Percentiles rank a stretch among this genome's conserved stretches.
Conservation (phyloP, 805 yeast species). For the Alloascoidea africana region DNA sequence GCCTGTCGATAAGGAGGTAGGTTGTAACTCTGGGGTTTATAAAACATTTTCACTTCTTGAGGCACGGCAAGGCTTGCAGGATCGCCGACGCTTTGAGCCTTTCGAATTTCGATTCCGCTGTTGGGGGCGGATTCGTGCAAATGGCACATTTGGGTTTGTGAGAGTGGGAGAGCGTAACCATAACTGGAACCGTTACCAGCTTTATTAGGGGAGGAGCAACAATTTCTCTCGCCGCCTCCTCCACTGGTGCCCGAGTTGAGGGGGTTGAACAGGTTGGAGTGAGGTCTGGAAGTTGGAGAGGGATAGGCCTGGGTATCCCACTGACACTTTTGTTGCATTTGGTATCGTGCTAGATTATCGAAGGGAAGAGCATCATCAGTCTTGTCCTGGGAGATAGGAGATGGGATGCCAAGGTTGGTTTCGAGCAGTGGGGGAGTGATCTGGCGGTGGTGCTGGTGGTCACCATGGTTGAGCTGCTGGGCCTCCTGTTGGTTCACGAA, state of each 20-base stretch:
- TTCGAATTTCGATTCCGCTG: neutral
- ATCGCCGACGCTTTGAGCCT: neutral
- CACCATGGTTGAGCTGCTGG: too few species aligned
- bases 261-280: neutral
- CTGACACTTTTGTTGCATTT: neutral
- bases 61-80: neutral
- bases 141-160: too few species aligned
- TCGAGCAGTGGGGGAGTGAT: too few species aligned
- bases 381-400: too few species aligned
- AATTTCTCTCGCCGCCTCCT: too few species aligned
- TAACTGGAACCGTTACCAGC: too few species aligned
- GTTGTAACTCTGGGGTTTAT: neutral
- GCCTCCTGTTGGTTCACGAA: conserved; percentile 1
- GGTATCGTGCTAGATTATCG: neutral
- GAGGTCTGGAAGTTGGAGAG: too few species aligned
- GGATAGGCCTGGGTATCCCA: neutral
- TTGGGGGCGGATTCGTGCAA: neutral
- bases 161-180: too few species aligned
- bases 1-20: conserved; percentile 1
- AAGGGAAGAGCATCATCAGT: too few species aligned
- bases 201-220: too few species aligned
- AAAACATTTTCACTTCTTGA: neutral
- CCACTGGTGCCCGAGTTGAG: too few species aligned
- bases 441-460: too few species aligned
- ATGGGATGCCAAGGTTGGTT: neutral